Percentiles rank a stretch among this genome's conserved stretches.
These are phyloP conservation scores for Elsinoe perseae DNA, from an alignment of 2,329 filamentous ascomycete genomes.

Conservation along the genomic window DNA sequence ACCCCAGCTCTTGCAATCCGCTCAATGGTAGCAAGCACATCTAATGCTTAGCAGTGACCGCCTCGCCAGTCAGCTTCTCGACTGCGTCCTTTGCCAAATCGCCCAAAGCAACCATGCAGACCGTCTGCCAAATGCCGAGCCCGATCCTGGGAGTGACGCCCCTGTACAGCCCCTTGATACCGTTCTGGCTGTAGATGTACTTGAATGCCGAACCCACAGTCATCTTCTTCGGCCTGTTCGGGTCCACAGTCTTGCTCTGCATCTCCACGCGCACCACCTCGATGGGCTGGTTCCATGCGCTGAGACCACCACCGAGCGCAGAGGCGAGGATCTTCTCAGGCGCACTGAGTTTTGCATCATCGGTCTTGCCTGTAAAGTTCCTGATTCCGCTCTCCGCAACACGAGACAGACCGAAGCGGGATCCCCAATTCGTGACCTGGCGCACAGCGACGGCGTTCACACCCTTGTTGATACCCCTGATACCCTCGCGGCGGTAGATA, in stretches of 20 bases:
- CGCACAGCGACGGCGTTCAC: slow-evolving; percentile 98
- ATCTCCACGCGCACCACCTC: slow-evolving; percentile 99
- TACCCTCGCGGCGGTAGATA: slow-evolving; percentile 91
- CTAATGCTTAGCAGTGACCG: slow-evolving; percentile 59
- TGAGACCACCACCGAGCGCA: slow-evolving; percentile 82
- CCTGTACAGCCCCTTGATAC: slow-evolving; percentile 86
- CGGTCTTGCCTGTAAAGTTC: slow-evolving; percentile 65
- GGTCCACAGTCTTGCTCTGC: slow-evolving; percentile 98
- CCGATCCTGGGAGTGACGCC: slow-evolving; percentile 91
- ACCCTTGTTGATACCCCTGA: slow-evolving; percentile 93
- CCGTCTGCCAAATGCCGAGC: slow-evolving; percentile 95
- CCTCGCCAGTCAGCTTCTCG: slow-evolving; percentile 57
- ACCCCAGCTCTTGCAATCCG: not conserved
- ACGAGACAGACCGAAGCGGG: slow-evolving; percentile 85
- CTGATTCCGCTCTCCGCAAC: slow-evolving; percentile 87
- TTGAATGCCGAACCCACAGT: slow-evolving; percentile 73
- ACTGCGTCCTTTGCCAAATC: slow-evolving; percentile 65
- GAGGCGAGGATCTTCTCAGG: slow-evolving; percentile 85
- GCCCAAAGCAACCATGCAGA: slow-evolving; percentile 98
- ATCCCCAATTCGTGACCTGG: slow-evolving; percentile 99
- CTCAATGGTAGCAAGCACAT: slow-evolving; percentile 22
- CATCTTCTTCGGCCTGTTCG: slow-evolving; percentile 98
- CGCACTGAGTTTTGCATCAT: slow-evolving; percentile 67
- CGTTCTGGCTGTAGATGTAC: slow-evolving; percentile 90
- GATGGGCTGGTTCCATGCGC: slow-evolving; percentile 98